These are phyloP conservation scores for Ogataea neopini DNA, from an alignment of 805 yeast genomes.

Conservation along the genomic window DNA sequence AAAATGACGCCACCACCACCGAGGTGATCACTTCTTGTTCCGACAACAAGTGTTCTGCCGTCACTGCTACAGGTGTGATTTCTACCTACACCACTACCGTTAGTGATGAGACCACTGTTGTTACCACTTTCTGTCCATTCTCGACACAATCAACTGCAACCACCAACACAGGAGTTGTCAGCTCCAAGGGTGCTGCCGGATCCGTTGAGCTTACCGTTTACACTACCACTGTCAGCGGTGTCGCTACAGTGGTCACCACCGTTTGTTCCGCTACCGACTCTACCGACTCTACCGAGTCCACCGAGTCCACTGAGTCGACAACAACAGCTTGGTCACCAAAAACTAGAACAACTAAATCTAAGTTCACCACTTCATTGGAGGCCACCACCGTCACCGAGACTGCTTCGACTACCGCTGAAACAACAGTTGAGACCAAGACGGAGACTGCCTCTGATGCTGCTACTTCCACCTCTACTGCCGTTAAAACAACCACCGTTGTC, in stretches of 20 bases:
- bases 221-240: slow-evolving; percentile 19
- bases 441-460: not conserved
- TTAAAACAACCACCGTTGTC: slow-evolving; percentile 3
- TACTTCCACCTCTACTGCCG: not conserved
- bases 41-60: slow-evolving; percentile 11
- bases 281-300: not conserved
- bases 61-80: slow-evolving; percentile 18
- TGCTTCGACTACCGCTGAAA: not conserved
- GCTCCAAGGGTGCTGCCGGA: slow-evolving; percentile 19
- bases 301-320: not conserved
- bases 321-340: not conserved
- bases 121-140: slow-evolving; percentile 28
- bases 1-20: slow-evolving; percentile 12
- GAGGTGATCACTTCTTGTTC: slow-evolving; percentile 16
- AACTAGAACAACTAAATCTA: not conserved
- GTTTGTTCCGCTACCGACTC: slow-evolving; percentile 19
- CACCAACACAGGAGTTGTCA: slow-evolving; percentile 6
- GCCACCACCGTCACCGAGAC: not conserved
- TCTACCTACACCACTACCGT: slow-evolving; percentile 24
- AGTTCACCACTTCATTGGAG: not conserved
- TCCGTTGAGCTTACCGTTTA: slow-evolving; percentile 12
- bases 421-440: no score
- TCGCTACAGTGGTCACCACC: slow-evolving; percentile 22
- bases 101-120: slow-evolving; percentile 19
- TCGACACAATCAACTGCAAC: not conserved